Evolutionary conservation across 495 filamentous ascomycete species (phyloP).

Genomic region (Saxophila tyrrhenica): DNA sequence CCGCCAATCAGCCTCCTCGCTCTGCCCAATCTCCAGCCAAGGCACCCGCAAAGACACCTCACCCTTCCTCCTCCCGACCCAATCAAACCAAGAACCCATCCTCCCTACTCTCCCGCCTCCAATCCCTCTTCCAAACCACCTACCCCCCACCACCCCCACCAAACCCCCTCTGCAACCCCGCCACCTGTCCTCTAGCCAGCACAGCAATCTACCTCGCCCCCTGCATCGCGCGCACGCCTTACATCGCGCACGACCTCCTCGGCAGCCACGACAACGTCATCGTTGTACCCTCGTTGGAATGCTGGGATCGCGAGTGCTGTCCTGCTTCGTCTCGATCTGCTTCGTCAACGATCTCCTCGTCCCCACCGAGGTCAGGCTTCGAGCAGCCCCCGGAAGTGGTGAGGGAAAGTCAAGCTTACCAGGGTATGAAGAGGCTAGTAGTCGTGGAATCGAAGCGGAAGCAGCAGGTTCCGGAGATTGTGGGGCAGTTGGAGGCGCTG

Average conservation of each 20-base stretch:
- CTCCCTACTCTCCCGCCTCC: neutral
- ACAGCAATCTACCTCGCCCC: conserved; percentile 16
- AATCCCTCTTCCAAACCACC: neutral
- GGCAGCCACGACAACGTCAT: neutral
- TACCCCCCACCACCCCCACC: neutral
- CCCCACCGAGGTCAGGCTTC: neutral
- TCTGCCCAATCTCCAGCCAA: too few species aligned
- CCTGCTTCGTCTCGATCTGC: neutral
- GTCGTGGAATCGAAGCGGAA: conserved; percentile 13
- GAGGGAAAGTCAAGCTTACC: conserved; percentile 17
- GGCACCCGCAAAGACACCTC: neutral
- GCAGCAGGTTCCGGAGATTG: neutral
- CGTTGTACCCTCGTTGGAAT: neutral
- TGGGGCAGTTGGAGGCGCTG: conserved; percentile 3
- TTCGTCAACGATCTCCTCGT: neutral
- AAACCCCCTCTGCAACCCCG: neutral
- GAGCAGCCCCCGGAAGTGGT: conserved; percentile 3
- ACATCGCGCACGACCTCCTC: conserved; percentile 15
- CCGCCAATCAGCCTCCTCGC: neutral
- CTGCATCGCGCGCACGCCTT: conserved; percentile 14
- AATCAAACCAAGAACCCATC: neutral
- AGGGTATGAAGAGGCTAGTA: conserved; percentile 14
- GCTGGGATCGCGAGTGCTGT: conserved; percentile 15
- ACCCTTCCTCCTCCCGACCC: neutral
- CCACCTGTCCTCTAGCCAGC: conserved; percentile 11